Base-by-base conservation (phyloP, 768 basidiomycete species). In the Mrakia hoshinonis region DNA sequence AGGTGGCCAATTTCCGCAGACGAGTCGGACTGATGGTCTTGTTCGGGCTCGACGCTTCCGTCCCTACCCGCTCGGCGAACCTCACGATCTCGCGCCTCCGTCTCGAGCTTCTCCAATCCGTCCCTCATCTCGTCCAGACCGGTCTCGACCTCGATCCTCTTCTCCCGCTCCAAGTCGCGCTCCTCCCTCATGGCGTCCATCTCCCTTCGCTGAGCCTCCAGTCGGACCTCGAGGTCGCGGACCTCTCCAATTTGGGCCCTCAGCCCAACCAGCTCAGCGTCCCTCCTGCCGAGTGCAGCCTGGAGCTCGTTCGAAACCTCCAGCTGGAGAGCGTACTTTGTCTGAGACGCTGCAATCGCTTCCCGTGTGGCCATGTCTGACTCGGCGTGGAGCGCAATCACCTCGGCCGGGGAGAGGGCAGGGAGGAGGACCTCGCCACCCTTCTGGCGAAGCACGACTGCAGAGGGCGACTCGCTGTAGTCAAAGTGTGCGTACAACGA, bases 71-170 rank as follows among this genome's bases (percentile, higher is more conserved):
- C 38, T 11, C 11, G 29, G 24, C 46, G 29, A 46, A 73, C 36
- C 51, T 68, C 68, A 36, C 38, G 34, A 36, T 76, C 73, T 7
- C 52, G 43, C 20, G 67, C 67, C 47, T 75, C 73, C 10, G 78
- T 76, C 77, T 87, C 86, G 74, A 89, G 78, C 29, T 84, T 80
- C 9, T 69, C 77, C 54, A 81, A 80, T 72, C 85, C 83, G 34
- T 83, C 82, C 18, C 84, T 82, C 58, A 82, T 80, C 10, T 79
- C 77, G 49, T 79, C 79, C 62, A 84, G 75, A 55, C 81, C 81
- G 58, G 81, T 77, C 68, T 81, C 81, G 60, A 81, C 76, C 13
- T 79, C 79, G 73, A 83, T 81, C 60, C 85, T 58, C 63, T 68
- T 68, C 20, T 49, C 29, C 31, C 43, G 31, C 51, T 76, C 74